Percentiles rank a stretch among this genome's conserved stretches.
Evolutionary conservation across 2,329 filamentous ascomycete genomes (phyloP).

Genomic region (Endoconidiophora polonica): DNA sequence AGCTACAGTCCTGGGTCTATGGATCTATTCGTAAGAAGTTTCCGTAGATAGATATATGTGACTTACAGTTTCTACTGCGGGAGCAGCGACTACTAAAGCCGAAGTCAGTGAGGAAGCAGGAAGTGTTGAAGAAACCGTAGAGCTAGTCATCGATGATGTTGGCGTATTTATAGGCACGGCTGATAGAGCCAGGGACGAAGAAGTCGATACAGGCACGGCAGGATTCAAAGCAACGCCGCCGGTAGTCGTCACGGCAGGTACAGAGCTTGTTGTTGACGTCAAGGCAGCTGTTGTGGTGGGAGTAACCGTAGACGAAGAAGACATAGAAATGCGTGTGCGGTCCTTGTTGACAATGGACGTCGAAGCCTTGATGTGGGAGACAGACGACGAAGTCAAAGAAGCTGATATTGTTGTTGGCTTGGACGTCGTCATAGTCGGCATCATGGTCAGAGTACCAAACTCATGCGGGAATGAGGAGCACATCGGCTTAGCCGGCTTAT

Average conservation of each 20-base stretch:
- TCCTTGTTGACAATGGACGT: background rate
- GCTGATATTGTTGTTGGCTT: background rate
- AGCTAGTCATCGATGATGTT: background rate
- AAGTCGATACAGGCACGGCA: background rate
- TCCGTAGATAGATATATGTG: background rate
- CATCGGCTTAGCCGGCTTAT: background rate
- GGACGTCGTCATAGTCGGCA: background rate
- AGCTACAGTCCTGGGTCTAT: background rate
- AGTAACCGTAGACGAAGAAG: background rate
- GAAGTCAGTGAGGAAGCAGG: background rate
- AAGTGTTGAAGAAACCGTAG: background rate
- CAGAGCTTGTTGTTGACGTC: background rate
- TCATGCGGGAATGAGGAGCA: background rate
- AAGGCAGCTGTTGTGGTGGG: background rate
- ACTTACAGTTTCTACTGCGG: conserved; percentile 7
- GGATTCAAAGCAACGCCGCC: conserved; percentile 1
- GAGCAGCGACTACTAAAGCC: conserved; percentile 1
- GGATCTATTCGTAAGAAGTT: too few relatives aligned
- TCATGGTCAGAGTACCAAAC: background rate
- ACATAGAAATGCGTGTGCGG: background rate
- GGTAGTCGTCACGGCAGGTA: background rate
- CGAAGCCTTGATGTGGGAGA: background rate
- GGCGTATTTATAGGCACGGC: background rate
- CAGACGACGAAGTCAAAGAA: background rate
- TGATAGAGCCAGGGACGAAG: background rate